These are phyloP conservation scores for Linanthus parryae DNA, from an alignment of 148 eudicot genomes.

Conservation along the genomic window DNA sequence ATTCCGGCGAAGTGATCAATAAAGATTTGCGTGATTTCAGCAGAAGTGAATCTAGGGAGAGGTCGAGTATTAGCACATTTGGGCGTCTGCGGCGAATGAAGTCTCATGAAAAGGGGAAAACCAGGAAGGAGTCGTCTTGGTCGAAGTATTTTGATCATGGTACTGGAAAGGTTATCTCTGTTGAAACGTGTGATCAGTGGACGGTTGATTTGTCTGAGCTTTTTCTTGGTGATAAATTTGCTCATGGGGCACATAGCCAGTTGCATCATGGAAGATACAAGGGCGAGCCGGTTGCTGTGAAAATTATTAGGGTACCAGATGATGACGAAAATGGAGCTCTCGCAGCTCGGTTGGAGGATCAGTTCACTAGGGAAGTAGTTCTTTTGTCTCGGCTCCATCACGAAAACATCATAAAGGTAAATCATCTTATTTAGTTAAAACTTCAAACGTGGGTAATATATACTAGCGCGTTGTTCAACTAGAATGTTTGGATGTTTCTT, in stretches of 20 bases:
- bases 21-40: slow-evolving; percentile 24
- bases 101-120: slow-evolving; percentile 33
- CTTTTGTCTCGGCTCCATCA: slow-evolving; percentile 68
- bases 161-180: slow-evolving; percentile 66
- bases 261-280: slow-evolving; percentile 74
- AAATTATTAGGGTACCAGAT: slow-evolving; percentile 67
- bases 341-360: slow-evolving; percentile 60
- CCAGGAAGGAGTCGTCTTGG: slow-evolving; percentile 54
- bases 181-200: slow-evolving; percentile 64
- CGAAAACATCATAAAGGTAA: slow-evolving; percentile 81
- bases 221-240: slow-evolving; percentile 67
- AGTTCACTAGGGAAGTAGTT: slow-evolving; percentile 64
- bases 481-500: too few relatives aligned
- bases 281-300: slow-evolving; percentile 78
- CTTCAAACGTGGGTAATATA: too few relatives aligned
- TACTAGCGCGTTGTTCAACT: too few relatives aligned
- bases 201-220: slow-evolving; percentile 69
- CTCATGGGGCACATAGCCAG: slow-evolving; percentile 82
- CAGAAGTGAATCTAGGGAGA: slow-evolving; percentile 16
- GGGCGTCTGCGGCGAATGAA: slow-evolving; percentile 39
- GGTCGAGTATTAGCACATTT: slow-evolving; percentile 38
- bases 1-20: slow-evolving; percentile 22
- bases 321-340: slow-evolving; percentile 66
- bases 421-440: not conserved
- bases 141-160: slow-evolving; percentile 70